These are phyloP conservation scores for Cladobotryum protrusum DNA, from an alignment of 2,329 filamentous ascomycete genomes.

Conservation along the genomic window DNA sequence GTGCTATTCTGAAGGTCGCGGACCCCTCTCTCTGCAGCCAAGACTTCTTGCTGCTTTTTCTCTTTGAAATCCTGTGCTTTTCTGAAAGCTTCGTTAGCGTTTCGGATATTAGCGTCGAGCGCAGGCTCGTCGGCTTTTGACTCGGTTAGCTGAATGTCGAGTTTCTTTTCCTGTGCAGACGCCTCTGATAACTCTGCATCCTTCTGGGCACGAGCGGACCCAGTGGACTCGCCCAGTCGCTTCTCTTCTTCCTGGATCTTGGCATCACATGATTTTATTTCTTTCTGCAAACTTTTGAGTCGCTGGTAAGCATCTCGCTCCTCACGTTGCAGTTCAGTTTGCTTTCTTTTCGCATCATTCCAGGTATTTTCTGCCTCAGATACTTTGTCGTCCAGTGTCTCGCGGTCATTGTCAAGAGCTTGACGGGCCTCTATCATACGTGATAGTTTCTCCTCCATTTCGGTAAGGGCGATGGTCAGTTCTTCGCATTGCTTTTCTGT, in stretches of 20 bases:
- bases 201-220: conserved; percentile 61
- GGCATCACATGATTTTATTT: conserved; percentile 38
- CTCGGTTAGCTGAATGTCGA: conserved; percentile 23
- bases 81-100: conserved; percentile 25
- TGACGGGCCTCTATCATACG: conserved; percentile 34
- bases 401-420: conserved; percentile 39
- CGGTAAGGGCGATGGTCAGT: conserved; percentile 44
- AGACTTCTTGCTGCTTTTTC: conserved; percentile 49
- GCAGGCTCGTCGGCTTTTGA: conserved; percentile 24
- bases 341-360: conserved; percentile 46
- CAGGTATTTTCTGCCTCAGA: conserved; percentile 44
- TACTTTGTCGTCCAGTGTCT: conserved; percentile 38
- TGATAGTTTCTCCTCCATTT: conserved; percentile 39
- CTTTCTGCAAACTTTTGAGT: conserved; percentile 46
- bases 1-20: conserved; percentile 50
- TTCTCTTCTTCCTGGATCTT: conserved; percentile 51
- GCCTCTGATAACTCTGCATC: conserved; percentile 43
- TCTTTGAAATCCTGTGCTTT: conserved; percentile 27
- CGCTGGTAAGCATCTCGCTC: conserved; percentile 59
- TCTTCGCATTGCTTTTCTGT: conserved; percentile 26
- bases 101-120: conserved; percentile 27
- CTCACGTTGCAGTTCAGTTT: conserved; percentile 51
- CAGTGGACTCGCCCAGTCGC: conserved; percentile 61
- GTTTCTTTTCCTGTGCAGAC: conserved; percentile 18
- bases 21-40: conserved; percentile 38